Percentiles rank a stretch among this genome's conserved stretches.
These are phyloP conservation scores for Rhodamnia rubescens DNA, from an alignment of 345 rosid genomes.

Conservation along the genomic window DNA sequence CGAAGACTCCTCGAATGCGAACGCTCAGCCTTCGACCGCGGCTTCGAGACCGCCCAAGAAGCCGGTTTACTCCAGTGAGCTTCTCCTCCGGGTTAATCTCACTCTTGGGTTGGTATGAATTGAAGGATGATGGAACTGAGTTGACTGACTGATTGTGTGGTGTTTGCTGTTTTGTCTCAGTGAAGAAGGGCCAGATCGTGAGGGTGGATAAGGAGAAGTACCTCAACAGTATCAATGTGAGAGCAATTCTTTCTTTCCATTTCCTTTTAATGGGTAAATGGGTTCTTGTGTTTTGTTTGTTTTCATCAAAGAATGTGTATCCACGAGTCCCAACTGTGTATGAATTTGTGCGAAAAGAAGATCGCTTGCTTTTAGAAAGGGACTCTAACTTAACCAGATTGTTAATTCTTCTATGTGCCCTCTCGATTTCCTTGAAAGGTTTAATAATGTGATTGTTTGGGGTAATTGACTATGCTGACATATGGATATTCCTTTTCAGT, in stretches of 20 bases:
- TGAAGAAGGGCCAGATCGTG: slow-evolving; percentile 98
- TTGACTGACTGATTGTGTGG: background rate
- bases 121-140: background rate
- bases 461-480: background rate
- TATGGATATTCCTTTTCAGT: slow-evolving; percentile 25
- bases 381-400: background rate
- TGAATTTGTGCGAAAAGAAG: background rate
- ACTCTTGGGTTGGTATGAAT: background rate
- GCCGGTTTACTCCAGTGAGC: slow-evolving; percentile 85
- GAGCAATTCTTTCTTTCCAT: background rate
- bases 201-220: slow-evolving; percentile 96
- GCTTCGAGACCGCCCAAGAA: slow-evolving; percentile 46
- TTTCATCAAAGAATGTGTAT: background rate
- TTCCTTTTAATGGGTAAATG: background rate
- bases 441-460: background rate
- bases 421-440: background rate
- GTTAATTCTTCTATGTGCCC: background rate
- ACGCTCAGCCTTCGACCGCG: slow-evolving; percentile 14
- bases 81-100: background rate
- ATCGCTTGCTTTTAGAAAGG: background rate
- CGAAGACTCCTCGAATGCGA: slow-evolving; percentile 10
- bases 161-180: slow-evolving; percentile 20
- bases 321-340: background rate
- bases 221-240: slow-evolving; percentile 77
- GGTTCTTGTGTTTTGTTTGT: background rate